A percentile compares a stretch with the other conserved stretches of the same genome.
These are phyloP conservation scores for Paraurostyla sp. DNA, from an alignment of 73 alveolate genomes.

Conservation along the genomic window DNA sequence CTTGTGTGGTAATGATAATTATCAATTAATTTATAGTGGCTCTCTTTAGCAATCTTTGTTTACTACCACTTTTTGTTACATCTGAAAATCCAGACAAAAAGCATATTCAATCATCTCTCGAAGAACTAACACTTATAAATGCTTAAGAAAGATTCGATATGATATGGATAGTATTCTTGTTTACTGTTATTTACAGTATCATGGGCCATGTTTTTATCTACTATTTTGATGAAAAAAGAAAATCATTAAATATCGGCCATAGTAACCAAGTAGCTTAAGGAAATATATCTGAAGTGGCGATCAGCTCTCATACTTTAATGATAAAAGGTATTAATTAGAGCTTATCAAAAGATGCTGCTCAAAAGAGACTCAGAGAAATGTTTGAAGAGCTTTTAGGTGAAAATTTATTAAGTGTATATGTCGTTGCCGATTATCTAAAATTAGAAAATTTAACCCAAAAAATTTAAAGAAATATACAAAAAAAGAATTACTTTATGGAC, in stretches of 20 bases:
- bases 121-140: slow-evolving; percentile 29
- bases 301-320: background rate
- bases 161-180: slow-evolving; percentile 55
- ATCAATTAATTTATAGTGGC: background rate
- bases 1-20: background rate
- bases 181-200: slow-evolving; percentile 29
- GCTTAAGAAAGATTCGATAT: background rate
- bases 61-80: slow-evolving; percentile 19
- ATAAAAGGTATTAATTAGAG: slow-evolving; percentile 33
- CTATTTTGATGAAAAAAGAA: background rate
- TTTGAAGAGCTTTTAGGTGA: slow-evolving; percentile 1
- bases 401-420: slow-evolving; percentile 17
- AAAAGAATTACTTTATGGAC: background rate
- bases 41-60: background rate
- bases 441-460: background rate
- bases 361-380: background rate
- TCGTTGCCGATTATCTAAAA: background rate
- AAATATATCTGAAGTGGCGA: background rate
- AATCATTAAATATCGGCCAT: background rate
- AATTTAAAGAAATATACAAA: background rate
- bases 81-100: background rate
- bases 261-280: background rate
- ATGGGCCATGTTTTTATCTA: slow-evolving; percentile 16
- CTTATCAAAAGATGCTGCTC: background rate
- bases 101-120: background rate